Conservation (phyloP, 345 rosid species). For the Murraya paniculata region DNA sequence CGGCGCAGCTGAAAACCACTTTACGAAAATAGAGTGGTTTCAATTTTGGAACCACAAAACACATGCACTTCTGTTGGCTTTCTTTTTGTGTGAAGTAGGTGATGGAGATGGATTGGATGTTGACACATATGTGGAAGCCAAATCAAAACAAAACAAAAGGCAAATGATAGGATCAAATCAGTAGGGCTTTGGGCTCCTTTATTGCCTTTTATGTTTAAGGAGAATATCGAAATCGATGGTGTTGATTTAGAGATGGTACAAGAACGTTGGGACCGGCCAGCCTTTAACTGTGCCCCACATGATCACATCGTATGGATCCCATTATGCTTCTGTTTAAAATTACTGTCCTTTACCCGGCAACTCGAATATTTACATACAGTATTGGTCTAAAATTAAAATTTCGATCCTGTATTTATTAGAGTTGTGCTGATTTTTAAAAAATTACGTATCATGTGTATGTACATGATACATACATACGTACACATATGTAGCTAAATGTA, state of each 20-base stretch:
- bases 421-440: too few species aligned
- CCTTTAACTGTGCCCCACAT: background rate
- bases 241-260: background rate
- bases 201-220: background rate
- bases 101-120: constrained; percentile 5
- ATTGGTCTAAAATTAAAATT: too few species aligned
- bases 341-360: background rate
- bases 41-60: constrained; percentile 7
- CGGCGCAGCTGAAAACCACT: constrained; percentile 35
- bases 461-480: too few species aligned
- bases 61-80: constrained; percentile 6
- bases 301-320: background rate
- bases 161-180: background rate
- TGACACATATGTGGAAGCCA: background rate
- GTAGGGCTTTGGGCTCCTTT: background rate
- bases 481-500: too few species aligned
- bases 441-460: too few species aligned
- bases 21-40: constrained; percentile 21
- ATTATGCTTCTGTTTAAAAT: background rate
- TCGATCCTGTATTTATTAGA: too few species aligned
- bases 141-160: background rate
- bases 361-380: background rate
- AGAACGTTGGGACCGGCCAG: background rate
- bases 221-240: background rate
- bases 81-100: background rate